Base-by-base conservation (phyloP, 2,329 filamentous ascomycete genomes). In the Colletotrichum sp. region DNA sequence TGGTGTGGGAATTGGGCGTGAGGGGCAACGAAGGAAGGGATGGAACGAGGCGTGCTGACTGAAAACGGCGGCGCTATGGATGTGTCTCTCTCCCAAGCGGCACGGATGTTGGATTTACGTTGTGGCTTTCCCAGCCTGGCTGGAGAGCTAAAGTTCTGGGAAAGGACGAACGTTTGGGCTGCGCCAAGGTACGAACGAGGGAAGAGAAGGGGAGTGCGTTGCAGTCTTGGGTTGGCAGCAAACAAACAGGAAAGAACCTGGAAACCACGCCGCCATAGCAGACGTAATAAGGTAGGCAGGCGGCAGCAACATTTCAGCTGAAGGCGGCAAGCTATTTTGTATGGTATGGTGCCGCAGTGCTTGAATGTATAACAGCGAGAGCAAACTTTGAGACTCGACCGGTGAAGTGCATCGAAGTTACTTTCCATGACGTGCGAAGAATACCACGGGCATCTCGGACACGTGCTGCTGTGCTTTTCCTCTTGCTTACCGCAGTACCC, bases 41-140 rank as follows among this genome's bases (percentile, higher is more conserved):
- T 72, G 64, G 52, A 60, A 60, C 30, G 30, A 52, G 69, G 72
- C 62, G 59, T 55, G 32, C 32, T 39, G 64, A 68, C 73, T 68
- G 69, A 72, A 64, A 68, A 76, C 69, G 69, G 62, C 63, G 73
- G 57, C 55, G 63, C 63, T 59, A 28, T 34, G 57, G 24, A 32
- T 44, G 30, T 55, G 28, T 52, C 62, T 55, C 60, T 72, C 39
- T 44, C 36, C 60, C 36, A 21, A 55, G 52, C 24, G 52, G 28
- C 39, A 28, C 16, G 28, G 39, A 65, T 32, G 34, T 21, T 12
- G 63, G 57, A 63, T 69, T 34, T 57, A 44, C 65, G 12, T 16
- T 21, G 39, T 21, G 30, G 57, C 39, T 65, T 74, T 21, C 65
- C 39, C 32, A 32, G 21, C 10, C 57, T 44, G 24, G 57, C 66